Conservation (phyloP, 345 rosid genomes). For the Reutealis trisperma region DNA sequence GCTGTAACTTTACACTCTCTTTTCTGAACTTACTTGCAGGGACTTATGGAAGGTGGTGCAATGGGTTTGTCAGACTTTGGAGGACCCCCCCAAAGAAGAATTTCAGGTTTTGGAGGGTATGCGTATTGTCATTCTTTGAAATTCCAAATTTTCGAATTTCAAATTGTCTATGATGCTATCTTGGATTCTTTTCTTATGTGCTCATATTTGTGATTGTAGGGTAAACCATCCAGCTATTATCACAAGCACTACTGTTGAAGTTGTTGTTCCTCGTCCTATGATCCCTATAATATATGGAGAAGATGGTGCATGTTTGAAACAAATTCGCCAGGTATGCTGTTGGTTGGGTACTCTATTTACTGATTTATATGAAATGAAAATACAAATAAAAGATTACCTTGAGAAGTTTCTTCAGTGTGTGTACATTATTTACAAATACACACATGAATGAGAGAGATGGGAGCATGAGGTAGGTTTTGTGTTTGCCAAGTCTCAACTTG, state of each 20-base stretch:
- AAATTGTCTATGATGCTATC: constrained; percentile 5
- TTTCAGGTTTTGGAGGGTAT: constrained; percentile 58
- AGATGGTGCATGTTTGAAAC: constrained; percentile 71
- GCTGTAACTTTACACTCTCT: constrained; percentile 17
- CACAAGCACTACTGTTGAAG: constrained; percentile 72
- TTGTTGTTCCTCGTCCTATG: constrained; percentile 68
- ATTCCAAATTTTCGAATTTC: background rate
- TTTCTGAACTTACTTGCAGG: constrained; percentile 41
- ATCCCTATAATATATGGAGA: constrained; percentile 69
- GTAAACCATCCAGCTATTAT: constrained; percentile 58
- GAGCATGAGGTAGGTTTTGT: background rate
- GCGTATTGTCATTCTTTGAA: background rate
- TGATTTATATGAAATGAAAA: background rate
- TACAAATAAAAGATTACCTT: background rate
- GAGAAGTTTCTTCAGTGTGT: background rate
- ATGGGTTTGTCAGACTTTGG: constrained; percentile 52
- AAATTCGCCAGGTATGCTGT: constrained; percentile 60
- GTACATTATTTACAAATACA: too few relatives aligned
- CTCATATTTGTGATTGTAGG: constrained; percentile 20
- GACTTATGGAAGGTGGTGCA: constrained; percentile 40
- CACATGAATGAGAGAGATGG: background rate
- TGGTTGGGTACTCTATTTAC: background rate
- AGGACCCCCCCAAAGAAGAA: constrained; percentile 55
- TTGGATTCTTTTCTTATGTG: background rate
- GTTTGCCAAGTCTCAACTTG: background rate